Evolutionary conservation across 805 yeast species (phyloP), one percentile per base, ranked within the genome.

Genomic region (Candida khao-thaluensis): DNA sequence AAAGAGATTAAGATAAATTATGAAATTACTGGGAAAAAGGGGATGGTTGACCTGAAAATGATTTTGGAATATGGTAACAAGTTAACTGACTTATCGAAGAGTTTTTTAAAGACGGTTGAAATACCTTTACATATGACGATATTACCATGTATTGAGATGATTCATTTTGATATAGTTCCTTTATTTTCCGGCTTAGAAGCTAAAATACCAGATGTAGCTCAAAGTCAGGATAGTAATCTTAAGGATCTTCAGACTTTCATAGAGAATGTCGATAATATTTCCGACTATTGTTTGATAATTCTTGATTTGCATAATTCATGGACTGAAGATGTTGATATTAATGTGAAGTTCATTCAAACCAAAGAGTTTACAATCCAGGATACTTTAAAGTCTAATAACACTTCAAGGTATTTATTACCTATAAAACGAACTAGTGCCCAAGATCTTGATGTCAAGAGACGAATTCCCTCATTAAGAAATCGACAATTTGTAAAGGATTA

Each of bases 291-390:
- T 45, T 60, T 84, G 33, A 62, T 85, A 38, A 70, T 87, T 1
- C 52, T 91, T 10, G 98, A 93, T 56, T 60, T 93, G 41, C 74
- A 88, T 47, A 91, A 93, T 56, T 72, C 85, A 2, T 90, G 96
- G 93, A 71, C 75, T 5, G 82, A 81, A 35, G 72, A 74, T 20
- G 48, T 71, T 23, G 43, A 45, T 4, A 41, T 45, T n/a, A 29
- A 33, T 16, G 38, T 44, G 1, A 7, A 29, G 5, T 44, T 42
- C 14, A 14, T 38, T 4, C 37, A n/a, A n/a, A 24, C 23, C 12
- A 16, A 33, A 17, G 27, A 17, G n/a, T 61, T 57, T 42, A 47
- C 48, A 2, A 62, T 71, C 3, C 50, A 54, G 4, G 66, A 60
- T 27, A 27, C 35, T 4, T 46, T 69, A 9, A 56, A 52, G 10